Evolutionary conservation across 768 basidiomycete genomes (phyloP), one percentile per base, ranked within the genome.

Genomic region (Fomitopsis serialis): DNA sequence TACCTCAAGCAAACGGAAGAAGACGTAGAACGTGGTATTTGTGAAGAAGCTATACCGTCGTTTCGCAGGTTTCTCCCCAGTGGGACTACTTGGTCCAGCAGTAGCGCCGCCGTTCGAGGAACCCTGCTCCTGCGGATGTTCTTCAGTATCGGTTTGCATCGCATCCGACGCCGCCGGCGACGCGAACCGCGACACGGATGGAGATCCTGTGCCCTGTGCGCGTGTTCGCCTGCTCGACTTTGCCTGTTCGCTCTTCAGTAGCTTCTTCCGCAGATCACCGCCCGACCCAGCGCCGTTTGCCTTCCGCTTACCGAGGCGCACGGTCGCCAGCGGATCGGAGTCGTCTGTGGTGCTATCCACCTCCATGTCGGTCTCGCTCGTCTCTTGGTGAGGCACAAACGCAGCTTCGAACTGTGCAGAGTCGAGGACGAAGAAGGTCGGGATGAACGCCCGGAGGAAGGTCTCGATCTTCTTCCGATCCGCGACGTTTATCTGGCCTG

Each of bases 1-100:
- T 54, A 93, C 96, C 84, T 98, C 89, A 40, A 98, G 68, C 46
- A 95, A 73, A 32, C 96, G 82, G 61, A 98, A 70, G 22, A 98
- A 71, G 10, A 82, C 80, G 72, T 98, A 99, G 63, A 92, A 92
- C 22, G 84, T 77, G 19, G 90, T 92, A 70, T 97, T 98, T 54
- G 85, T 84, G 70, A 92, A 98, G 71, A 98, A 93, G 34, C 83
- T 72, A 52, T 79, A 77, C 47, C 80, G 76, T 52, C 81, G 66
- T 0, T 69, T 66, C 0, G 58, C 55, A 19, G 68, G 64, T 48
- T 68, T 66, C n/a, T 66, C 67, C 19, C 50, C 36, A 29, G 35
- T 63, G 9, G 58, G 53, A 29, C 55, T 42, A 44, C 42, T 5
- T 22, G 61, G 47, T 4, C 53, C 48, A 24, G 54, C 48, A 11